These are phyloP conservation scores for Ustilago cynodontis DNA, from an alignment of 1,284 basidiomycete species.

Conservation along the genomic window DNA sequence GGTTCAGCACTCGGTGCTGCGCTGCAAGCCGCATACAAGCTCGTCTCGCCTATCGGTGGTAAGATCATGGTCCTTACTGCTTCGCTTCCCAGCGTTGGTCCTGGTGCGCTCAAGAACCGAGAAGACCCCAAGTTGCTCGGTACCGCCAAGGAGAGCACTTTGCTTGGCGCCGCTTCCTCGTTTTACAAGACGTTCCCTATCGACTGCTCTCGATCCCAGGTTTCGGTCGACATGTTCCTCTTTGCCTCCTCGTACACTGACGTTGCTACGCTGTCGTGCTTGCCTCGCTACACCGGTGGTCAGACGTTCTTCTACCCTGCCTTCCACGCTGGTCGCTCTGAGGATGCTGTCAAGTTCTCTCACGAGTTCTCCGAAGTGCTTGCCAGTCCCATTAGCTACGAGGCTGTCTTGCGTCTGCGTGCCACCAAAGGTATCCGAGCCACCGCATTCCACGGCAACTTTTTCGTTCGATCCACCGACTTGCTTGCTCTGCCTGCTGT, in stretches of 20 bases:
- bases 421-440: conserved; percentile 86
- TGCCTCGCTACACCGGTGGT: conserved; percentile 97
- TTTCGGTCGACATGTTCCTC: conserved; percentile 99
- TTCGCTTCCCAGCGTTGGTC: conserved; percentile 86
- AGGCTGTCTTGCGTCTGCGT: conserved; percentile 97
- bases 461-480: conserved; percentile 98
- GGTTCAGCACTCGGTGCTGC: conserved; percentile 97
- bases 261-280: conserved; percentile 88
- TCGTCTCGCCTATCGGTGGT: conserved; percentile 92
- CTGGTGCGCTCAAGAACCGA: conserved; percentile 92
- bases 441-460: conserved; percentile 99
- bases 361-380: conserved; percentile 95
- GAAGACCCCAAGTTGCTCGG: conserved; percentile 97
- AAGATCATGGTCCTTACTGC: conserved; percentile 93
- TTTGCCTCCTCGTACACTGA: conserved; percentile 94
- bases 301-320: conserved; percentile 99
- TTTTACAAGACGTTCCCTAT: conserved; percentile 99
- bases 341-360: conserved; percentile 97
- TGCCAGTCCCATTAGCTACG: conserved; percentile 93
- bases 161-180: conserved; percentile 75
- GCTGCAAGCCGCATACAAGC: conserved; percentile 93
- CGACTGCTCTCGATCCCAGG: conserved; percentile 95
- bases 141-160: conserved; percentile 81
- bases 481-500: conserved; percentile 95
- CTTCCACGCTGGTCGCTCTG: conserved; percentile 92